Base-by-base conservation (phyloP, 2,329 filamentous ascomycete genomes). In the Diaporthe capsici region DNA sequence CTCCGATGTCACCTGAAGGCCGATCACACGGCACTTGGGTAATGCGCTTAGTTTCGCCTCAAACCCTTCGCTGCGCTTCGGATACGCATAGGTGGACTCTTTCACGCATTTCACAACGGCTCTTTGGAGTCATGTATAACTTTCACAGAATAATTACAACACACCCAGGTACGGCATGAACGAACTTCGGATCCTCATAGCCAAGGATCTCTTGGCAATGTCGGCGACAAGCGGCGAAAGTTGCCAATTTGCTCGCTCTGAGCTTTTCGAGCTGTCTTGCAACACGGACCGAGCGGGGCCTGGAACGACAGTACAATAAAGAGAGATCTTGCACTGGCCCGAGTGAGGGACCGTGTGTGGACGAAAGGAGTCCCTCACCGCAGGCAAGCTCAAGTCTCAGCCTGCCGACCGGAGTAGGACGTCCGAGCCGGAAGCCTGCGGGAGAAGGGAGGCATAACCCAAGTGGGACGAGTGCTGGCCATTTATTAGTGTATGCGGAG, bases 1-100 rank as follows among this genome's bases (percentile, higher is more conserved):
- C 65, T 17, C 1, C 47, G 15, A 68, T 68, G 47, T 55, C 47
- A 55, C 65, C 47, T 28, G 49, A 55, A 55, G 15, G 49, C 28
- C 49, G 49, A 70, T 51, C 65, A 42, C 49, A 55, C 65, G 49
- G 65, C 49, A 70, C 34, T 42, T 39, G 44, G 3, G n/a, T 31
- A 39, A 34, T 17, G 44, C 8, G 31, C 47, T 28, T 37, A n/a
- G 31, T 20, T 13, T 55, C 49, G 47, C 37, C 47, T 39, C 34
- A 39, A 37, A 37, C 28, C 13, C 4, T 25, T n/a, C 61, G 17
- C 47, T 37, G 31, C 31, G 44, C 28, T 49, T 25, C 44, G 39
- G 10, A 39, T 39, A 13, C 44, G 65, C 31, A 28, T 51, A 10
- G n/a, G 7, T 25, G 15, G 20, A 17, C 22, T 68, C 6, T 61